Evolutionary conservation across 2,329 filamentous ascomycete genomes (phyloP), one percentile per base, ranked within the genome.

Genomic region (Biscogniauxia mediterranea): DNA sequence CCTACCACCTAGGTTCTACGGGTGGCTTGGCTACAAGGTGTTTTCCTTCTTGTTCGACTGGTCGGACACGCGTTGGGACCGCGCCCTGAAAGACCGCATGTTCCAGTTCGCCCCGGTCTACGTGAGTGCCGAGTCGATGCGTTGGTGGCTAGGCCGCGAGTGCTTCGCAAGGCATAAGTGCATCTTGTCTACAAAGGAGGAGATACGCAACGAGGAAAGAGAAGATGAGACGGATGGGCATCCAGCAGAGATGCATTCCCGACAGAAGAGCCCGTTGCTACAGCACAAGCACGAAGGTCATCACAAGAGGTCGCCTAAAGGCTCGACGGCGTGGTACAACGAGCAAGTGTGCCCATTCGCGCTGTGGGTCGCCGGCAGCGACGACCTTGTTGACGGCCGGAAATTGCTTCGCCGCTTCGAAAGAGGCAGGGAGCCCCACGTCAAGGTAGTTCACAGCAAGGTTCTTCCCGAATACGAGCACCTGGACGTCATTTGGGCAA

Each of bases 71-170:
- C 85, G 92, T 7, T 97, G 94, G 94, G 94, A 97, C 64, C 85
- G 87, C 8, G 91, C 83, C 6, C 78, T 97, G 15, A 83, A 91
- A 61, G 79, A 92, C 71, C 88, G 94, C 51, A 89, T 96, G 84
- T 97, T 98, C 74, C 92, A 95, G 70, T 97, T 96, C 67, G 88
- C 92, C 0, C 94, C 94, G 1, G 92, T 96, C 0, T 96, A 96
- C 70, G 92, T 97, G 56, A 92, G 89, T 68, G 85, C 92, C 0
- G 93, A 97, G 77, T 89, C 88, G 61, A 97, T 97, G 92, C 83
- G 92, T 5, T 98, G 94, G 94, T 97, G 94, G 94, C 83, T 97
- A 0, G 94, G 93, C 0, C 81, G 89, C 3, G 92, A 95, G 69
- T 93, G 93, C 68, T 97, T 89, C 86, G 25, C 87, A 8, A 75